phyloP scores from a whole-genome alignment of 2,329 filamentous ascomycete genomes.

The Kalmusia sp. region DNA sequence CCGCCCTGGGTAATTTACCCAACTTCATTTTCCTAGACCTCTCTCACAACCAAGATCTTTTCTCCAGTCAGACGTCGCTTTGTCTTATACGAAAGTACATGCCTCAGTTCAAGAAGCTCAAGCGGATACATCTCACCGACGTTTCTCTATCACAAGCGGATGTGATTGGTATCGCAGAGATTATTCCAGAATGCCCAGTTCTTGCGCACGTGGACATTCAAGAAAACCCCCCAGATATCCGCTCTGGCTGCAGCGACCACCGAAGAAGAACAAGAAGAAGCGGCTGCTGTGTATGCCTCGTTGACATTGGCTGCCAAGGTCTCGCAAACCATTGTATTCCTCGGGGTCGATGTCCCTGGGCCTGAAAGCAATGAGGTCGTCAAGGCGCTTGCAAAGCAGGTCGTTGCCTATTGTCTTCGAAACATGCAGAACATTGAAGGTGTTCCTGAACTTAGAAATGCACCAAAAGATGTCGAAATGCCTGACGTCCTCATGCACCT shows the following conservation, averaged over 20 bases:
- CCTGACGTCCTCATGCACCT: conserved; percentile 88
- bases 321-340: conserved; percentile 81
- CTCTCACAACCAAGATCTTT: conserved; percentile 85
- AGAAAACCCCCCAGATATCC: conserved; percentile 77
- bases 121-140: conserved; percentile 85
- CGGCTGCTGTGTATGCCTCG: conserved; percentile 90
- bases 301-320: conserved; percentile 86
- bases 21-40: conserved; percentile 89
- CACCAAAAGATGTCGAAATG: conserved; percentile 64
- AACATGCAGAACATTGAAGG: conserved; percentile 86
- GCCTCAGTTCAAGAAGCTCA: conserved; percentile 77
- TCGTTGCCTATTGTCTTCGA: conserved; percentile 90
- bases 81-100: conserved; percentile 81
- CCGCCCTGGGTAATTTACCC: conserved; percentile 71
- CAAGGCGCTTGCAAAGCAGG: conserved; percentile 88
- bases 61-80: conserved; percentile 77
- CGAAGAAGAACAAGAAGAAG: conserved; percentile 86
- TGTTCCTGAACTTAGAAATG: conserved; percentile 61
- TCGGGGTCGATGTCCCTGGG: conserved; percentile 89
- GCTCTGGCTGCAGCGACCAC: conserved; percentile 77
- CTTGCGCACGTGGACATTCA: conserved; percentile 88
- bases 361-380: conserved; percentile 86
- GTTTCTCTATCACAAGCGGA: conserved; percentile 86
- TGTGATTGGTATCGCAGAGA: conserved; percentile 87
- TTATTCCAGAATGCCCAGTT: conserved; percentile 81